Conservation (phyloP, 257 asterid genomes). For the Ilex asprella region DNA sequence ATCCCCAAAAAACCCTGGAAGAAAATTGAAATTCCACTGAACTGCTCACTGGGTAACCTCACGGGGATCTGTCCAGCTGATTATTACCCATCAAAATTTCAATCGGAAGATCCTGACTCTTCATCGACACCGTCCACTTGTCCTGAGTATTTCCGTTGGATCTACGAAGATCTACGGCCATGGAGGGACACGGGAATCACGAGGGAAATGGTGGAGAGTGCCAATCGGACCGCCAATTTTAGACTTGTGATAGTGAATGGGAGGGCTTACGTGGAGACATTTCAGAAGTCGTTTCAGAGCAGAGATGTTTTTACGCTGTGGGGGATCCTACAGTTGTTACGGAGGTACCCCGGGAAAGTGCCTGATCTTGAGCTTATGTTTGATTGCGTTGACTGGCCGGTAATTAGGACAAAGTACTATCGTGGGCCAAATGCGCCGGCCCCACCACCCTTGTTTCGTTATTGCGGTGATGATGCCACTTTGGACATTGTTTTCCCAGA, state of each 20-base stretch:
- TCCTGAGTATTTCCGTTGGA: slow-evolving; percentile 74
- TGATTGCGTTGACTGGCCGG: slow-evolving; percentile 68
- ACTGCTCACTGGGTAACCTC: slow-evolving; percentile 34
- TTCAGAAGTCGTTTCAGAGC: slow-evolving; percentile 43
- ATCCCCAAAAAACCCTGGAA: slow-evolving; percentile 3
- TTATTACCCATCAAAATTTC: slow-evolving; percentile 34
- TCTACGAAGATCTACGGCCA: slow-evolving; percentile 58
- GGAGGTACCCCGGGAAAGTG: slow-evolving; percentile 63
- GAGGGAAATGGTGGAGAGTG: slow-evolving; percentile 46
- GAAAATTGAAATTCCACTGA: slow-evolving; percentile 35
- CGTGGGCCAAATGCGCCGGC: slow-evolving; percentile 14
- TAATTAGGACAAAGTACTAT: slow-evolving; percentile 27
- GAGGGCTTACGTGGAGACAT: slow-evolving; percentile 49
- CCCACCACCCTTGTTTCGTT: slow-evolving; percentile 68
- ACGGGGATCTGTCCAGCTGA: slow-evolving; percentile 50
- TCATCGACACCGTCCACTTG: slow-evolving; percentile 25
- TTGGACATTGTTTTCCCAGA: slow-evolving; percentile 75
- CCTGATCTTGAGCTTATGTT: slow-evolving; percentile 84
- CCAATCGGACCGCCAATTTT: slow-evolving; percentile 50
- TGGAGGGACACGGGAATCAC: slow-evolving; percentile 70
- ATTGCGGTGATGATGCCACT: slow-evolving; percentile 44
- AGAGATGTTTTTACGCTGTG: slow-evolving; percentile 63
- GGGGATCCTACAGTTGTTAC: slow-evolving; percentile 68
- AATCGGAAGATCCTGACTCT: background rate
- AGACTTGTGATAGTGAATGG: slow-evolving; percentile 58